Evolutionary conservation across 192 early-diverging fungal genomes (phyloP), one percentile per base, ranked within the genome.

Genomic region (Phlyctochytrium planicorne): DNA sequence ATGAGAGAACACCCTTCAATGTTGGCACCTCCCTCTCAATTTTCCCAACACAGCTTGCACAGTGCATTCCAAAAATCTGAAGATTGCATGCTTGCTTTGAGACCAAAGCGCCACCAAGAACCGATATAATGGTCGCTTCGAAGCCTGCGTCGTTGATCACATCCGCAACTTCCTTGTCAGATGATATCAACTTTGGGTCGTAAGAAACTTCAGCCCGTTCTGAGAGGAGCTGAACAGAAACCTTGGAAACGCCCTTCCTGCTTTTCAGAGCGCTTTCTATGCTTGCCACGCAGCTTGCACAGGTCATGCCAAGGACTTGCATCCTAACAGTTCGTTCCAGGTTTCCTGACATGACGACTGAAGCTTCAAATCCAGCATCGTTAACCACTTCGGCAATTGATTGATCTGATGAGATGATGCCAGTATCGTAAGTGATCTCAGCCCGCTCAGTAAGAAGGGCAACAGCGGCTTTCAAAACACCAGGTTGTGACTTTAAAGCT

Each of bases 21-120:
- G 83, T 84, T 14, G 56, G 59, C 1, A 92, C 70, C 31, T 78
- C 82, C 30, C 87, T 86, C 68, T 96, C 93, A 53, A 98, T 89
- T 30, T 84, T 80, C 3, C 84, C 84, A 34, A 89, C 90, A 66
- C 93, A 94, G 55, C 84, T 87, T 16, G 88, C 87, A 60, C 91
- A 92, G 16, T 90, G 91, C 95, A 98, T 96, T n/a, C 95, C 95
- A 64, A 88, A 94, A n/a, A 98, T 87, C 59, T 89, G 83, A n/a
- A 98, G 80, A 59, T 85, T 82, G 1, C 89, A 78, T 6, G 40
- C 20, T 47, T 47, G 40, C 10, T 47, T 6, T 6, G 6, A 6
- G 0, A 69, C 75, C 27, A 83, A 84, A 34, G 86, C 53, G 29
- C 64, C 69, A 20, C 78, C 76, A 1, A 79, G 80, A 6, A 74